Conservation (phyloP, 371 early-diverging fungal species). For the Parasitella parasitica region DNA sequence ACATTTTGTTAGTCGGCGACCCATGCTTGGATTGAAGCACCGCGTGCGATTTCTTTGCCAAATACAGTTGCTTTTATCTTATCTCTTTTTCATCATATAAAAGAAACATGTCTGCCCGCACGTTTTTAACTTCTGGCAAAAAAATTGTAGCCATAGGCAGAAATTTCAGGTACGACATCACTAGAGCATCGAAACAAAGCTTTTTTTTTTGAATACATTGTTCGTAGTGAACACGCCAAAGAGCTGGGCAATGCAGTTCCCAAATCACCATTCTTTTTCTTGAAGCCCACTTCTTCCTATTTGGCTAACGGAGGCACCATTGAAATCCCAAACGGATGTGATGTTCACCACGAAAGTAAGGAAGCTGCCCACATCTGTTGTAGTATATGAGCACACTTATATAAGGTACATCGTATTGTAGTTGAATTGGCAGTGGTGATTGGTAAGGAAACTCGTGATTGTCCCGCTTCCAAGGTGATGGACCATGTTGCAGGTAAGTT, state of each 20-base stretch:
- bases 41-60: neutral
- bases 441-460: constrained; percentile 81
- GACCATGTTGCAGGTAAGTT: constrained; percentile 62
- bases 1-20: too few relatives aligned
- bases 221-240: constrained; percentile 80
- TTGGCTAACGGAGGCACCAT: constrained; percentile 70
- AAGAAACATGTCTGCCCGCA: constrained; percentile 40
- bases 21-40: neutral
- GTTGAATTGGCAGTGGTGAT: constrained; percentile 95
- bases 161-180: constrained; percentile 59
- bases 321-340: constrained; percentile 77
- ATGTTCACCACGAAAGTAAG: constrained; percentile 88
- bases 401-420: constrained; percentile 9
- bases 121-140: constrained; percentile 68
- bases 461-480: constrained; percentile 62
- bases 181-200: neutral
- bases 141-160: constrained; percentile 94
- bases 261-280: constrained; percentile 86
- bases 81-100: neutral
- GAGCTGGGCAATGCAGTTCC: constrained; percentile 93
- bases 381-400: neutral
- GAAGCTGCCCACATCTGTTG: neutral
- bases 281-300: constrained; percentile 92
- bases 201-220: too few relatives aligned
- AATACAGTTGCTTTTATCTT: neutral